Conservation (phyloP, 305 asterid genomes). For the Rubia tinctorum region DNA sequence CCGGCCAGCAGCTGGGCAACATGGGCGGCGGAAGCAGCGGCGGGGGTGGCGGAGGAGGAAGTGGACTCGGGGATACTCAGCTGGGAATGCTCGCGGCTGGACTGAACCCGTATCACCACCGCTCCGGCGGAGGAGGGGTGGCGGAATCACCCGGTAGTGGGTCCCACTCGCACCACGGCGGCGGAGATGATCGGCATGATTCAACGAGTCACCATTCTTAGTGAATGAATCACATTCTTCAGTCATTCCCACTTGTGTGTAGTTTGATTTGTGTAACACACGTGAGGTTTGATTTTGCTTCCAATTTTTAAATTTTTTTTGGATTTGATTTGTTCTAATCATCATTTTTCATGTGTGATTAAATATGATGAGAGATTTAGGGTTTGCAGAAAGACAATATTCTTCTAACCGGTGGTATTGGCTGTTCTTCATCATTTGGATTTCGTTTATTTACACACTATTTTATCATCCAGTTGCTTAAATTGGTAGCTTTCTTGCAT, state of each 20-base stretch:
- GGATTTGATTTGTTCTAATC: conserved; percentile 1
- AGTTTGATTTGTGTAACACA: conserved; percentile 60
- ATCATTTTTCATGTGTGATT: conserved; percentile 39
- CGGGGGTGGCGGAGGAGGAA: no score
- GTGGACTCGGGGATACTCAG: conserved; percentile 62
- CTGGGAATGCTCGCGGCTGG: conserved; percentile 58
- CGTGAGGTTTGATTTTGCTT: conserved; percentile 71
- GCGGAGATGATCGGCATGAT: conserved; percentile 50
- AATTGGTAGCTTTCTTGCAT: conserved; percentile 7
- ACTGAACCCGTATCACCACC: conserved; percentile 39
- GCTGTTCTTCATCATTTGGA: conserved; percentile 20
- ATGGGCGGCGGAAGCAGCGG: conserved; percentile 27
- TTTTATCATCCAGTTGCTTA: conserved; percentile 22
- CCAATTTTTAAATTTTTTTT: conserved; percentile 18
- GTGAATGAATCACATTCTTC: conserved; percentile 11
- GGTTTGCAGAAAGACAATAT: conserved; percentile 47
- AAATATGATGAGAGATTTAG: conserved; percentile 45
- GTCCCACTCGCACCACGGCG: conserved; percentile 55
- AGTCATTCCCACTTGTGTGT: conserved; percentile 34
- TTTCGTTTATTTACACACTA: conserved; percentile 27
- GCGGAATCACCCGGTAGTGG: conserved; percentile 74
- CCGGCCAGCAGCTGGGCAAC: conserved; percentile 46
- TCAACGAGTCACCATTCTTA: conserved; percentile 61
- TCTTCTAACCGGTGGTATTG: conserved; percentile 38
- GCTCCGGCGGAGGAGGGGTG: conserved; percentile 45